Evolutionary conservation across 2,329 filamentous ascomycete genomes (phyloP), one percentile per base, ranked within the genome.

Genomic region (Chaetomiaceae sp.): DNA sequence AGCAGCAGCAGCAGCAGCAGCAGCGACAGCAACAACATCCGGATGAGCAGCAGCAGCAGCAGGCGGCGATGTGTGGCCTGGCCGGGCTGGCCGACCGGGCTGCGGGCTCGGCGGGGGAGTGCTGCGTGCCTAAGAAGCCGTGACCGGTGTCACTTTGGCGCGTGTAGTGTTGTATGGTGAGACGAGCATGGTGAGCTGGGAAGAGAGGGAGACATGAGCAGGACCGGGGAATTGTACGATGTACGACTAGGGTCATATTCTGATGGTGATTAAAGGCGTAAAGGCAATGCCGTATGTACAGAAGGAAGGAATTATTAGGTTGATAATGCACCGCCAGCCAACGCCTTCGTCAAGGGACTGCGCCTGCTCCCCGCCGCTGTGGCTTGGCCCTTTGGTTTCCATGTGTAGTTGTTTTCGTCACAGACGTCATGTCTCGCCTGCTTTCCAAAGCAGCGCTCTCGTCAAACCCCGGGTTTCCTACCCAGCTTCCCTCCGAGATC

Each of bases 351-450:
- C 6, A 32, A 11, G n/a, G n/a, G 5, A n/a, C 29, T 14, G 12
- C 29, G 29, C n/a, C 12, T 6, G 7, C 14, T n/a, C 15, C 29
- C 5, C 15, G 12, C 7, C 12, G 12, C 29, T 32, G 14, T n/a
- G 29, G 36, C 15, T 32, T 45, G 22, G 18, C 6, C n/a, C 38
- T 33, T 27, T 11, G 17, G n/a, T 45, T 42, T 14, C 34, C 41
- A 17, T 47, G 22, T 7, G 9, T 32, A n/a, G 8, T n/a, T 38
- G 24, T 33, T 54, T 49, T 51, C 49, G 46, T 54, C 47, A 52
- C 47, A 47, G 45, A 51, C 42, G 38, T 54, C 45, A 52, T 45
- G 39, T 36, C 32, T 45, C 43, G 7, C 30, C 29, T 38, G 35
- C 15, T 49, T 33, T 35, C 37, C 35, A 38, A 42, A n/a, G n/a